Evolutionary conservation across 495 filamentous ascomycete genomes (phyloP).

Genomic region (Podospora sp.): DNA sequence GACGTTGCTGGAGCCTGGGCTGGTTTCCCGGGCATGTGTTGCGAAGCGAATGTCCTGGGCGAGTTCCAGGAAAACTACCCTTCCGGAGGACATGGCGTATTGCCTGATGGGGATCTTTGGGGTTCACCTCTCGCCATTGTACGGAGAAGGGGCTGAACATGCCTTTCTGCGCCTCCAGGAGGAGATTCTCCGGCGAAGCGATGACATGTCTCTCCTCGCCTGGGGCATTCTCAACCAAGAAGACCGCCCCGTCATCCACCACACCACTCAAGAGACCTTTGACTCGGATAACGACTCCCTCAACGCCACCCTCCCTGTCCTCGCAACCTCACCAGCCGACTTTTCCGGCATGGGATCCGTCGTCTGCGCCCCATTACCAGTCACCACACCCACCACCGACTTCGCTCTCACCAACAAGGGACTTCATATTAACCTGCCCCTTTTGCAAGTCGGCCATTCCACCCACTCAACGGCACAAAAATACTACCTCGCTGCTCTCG

Average conservation of each 20-base stretch:
- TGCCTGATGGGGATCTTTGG: constrained; percentile 42
- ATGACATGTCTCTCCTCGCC: constrained; percentile 36
- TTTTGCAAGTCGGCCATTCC: constrained; percentile 14
- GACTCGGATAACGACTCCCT: constrained; percentile 24
- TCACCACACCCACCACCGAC: constrained; percentile 7
- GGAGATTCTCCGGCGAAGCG: constrained; percentile 34
- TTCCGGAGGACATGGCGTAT: constrained; percentile 44
- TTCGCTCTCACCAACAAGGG: constrained; percentile 35
- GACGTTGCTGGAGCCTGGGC: constrained; percentile 22
- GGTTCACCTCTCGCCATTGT: constrained; percentile 38
- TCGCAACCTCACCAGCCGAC: constrained; percentile 25
- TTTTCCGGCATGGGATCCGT: constrained; percentile 25
- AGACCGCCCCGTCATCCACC: not conserved
- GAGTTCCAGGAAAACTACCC: constrained; percentile 31
- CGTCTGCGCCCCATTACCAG: constrained; percentile 10
- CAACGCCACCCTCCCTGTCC: constrained; percentile 14
- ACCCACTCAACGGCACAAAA: constrained; percentile 9
- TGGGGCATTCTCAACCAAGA: constrained; percentile 23
- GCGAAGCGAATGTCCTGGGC: constrained; percentile 41
- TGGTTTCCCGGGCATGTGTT: constrained; percentile 26
- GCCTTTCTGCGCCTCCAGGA: constrained; percentile 39
- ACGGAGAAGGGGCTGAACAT: constrained; percentile 41
- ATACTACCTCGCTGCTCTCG: constrained; percentile 26
- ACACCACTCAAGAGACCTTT: constrained; percentile 12
- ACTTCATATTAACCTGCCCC: constrained; percentile 23